Percentiles rank a stretch among this genome's conserved stretches.
phyloP scores from a whole-genome alignment of 1,284 basidiomycete species.

The Malassezia equina region DNA sequence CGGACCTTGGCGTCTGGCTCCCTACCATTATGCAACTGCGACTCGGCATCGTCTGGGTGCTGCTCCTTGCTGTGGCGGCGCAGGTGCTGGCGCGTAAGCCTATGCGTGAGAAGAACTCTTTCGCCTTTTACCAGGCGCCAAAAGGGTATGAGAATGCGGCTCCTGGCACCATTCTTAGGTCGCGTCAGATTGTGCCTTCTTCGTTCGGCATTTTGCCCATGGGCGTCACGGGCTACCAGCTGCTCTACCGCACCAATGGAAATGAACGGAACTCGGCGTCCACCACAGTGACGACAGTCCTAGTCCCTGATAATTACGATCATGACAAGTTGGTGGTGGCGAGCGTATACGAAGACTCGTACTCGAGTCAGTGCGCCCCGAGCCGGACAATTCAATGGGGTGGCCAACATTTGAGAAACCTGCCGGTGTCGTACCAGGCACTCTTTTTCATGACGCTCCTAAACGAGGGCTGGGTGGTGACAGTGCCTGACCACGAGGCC shows the following conservation, averaged over 20 bases:
- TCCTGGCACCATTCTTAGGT: conserved; percentile 11
- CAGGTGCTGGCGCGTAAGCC: neutral
- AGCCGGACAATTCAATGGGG: conserved; percentile 20
- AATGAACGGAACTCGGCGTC: neutral
- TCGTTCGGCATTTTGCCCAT: neutral
- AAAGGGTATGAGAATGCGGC: neutral
- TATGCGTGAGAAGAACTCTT: neutral
- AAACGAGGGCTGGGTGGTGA: conserved; percentile 31
- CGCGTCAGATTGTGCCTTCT: neutral
- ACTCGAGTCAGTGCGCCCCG: conserved; percentile 25
- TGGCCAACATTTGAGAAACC: conserved; percentile 15
- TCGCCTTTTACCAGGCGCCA: conserved; percentile 10
- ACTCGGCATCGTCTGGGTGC: neutral
- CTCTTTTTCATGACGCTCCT: conserved; percentile 31
- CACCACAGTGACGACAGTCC: conserved; percentile 26
- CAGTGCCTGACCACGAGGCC: conserved; percentile 37
- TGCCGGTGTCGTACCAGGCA: conserved; percentile 22
- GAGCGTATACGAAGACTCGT: conserved; percentile 28
- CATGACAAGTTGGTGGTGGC: conserved; percentile 25
- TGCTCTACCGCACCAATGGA: conserved; percentile 14
- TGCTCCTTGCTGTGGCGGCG: neutral
- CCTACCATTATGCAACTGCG: neutral
- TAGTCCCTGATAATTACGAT: conserved; percentile 26
- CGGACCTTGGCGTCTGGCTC: no score
- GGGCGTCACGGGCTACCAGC: conserved; percentile 9